Base-by-base conservation (phyloP, 2,329 filamentous ascomycete genomes). In the Emmonsiellopsis sp. region DNA sequence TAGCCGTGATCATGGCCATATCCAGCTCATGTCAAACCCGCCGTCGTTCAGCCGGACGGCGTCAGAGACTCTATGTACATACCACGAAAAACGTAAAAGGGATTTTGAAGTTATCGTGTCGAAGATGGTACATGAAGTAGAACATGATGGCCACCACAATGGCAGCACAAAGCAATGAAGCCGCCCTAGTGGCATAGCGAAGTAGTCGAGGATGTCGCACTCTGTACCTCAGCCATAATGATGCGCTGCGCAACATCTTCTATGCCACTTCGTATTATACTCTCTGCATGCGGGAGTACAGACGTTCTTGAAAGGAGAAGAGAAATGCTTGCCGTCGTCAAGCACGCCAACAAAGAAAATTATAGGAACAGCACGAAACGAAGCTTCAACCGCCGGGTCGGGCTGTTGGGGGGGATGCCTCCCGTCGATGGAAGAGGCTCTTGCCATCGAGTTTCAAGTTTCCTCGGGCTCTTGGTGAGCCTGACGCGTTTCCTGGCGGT, bases 61-160 rank as follows among this genome's bases (percentile, higher is more conserved):
- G 21, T 27, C 21, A 5, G 21, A 27, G 21, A 27, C 21, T 4
- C 21, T 27, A 27, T 27, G 21, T 39, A 60, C 74, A 57, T 72
- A 83, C 80, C 56, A 82, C 66, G 14, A 83, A 71, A 61, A 83
- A 83, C 2, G 79, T 80, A 75, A 78, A 83, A 0, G 81, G 81
- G 3, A 80, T 68, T 45, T 70, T 72, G 65, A 75, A 80, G 48
- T 74, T 65, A 56, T 78, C 77, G 44, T 71, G 68, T 17, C 71
- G 71, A 21, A 83, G 71, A 58, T 81, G 75, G 58, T 71, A 76
- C 57, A 79, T 73, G 65, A 83, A 83, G 58, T 76, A 79, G 54
- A 69, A 68, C 65, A 82, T 74, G 49, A 83, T 78, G 33, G 68
- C 70, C 4, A 31, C 36, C 46, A 49, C 46, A 31, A 49, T 39